Conservation (phyloP, 805 yeast species). For the Spencermartinsiella europaea region DNA sequence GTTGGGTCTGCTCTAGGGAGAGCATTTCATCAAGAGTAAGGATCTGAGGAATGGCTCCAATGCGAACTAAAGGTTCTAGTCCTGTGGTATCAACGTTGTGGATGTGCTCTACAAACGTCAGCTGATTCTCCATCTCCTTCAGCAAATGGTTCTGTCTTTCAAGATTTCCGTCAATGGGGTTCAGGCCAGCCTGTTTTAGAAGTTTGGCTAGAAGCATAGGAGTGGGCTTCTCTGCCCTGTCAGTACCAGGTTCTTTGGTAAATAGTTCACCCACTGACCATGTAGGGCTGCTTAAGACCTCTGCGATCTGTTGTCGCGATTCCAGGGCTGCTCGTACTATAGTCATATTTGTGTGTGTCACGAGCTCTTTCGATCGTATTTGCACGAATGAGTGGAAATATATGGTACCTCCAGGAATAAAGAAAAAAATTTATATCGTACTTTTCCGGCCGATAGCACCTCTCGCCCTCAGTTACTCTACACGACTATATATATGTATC, state of each 20-base stretch:
- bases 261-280: slow-evolving; percentile 29
- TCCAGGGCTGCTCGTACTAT: slow-evolving; percentile 1
- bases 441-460: too few species aligned
- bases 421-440: too few species aligned
- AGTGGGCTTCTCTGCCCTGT: slow-evolving; percentile 22
- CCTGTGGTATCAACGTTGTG: slow-evolving; percentile 31
- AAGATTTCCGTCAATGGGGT: slow-evolving; percentile 16
- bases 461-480: too few species aligned
- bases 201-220: slow-evolving; percentile 23
- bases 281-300: slow-evolving; percentile 22
- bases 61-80: slow-evolving; percentile 31
- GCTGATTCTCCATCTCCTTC: slow-evolving; percentile 31
- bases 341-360: background rate
- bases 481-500: too few species aligned
- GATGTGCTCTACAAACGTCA: slow-evolving; percentile 36
- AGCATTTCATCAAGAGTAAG: slow-evolving; percentile 16
- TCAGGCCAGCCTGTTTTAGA: slow-evolving; percentile 28
- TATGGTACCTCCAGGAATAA: too few species aligned
- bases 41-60: slow-evolving; percentile 19
- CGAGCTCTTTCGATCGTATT: background rate
- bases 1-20: background rate
- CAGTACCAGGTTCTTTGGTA: slow-evolving; percentile 12
- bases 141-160: slow-evolving; percentile 19
- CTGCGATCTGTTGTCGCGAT: slow-evolving; percentile 13
- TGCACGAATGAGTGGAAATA: too few species aligned